Evolutionary conservation across 176 grass and related monocot genomes (phyloP).

Genomic region (Ananas comosus): DNA sequence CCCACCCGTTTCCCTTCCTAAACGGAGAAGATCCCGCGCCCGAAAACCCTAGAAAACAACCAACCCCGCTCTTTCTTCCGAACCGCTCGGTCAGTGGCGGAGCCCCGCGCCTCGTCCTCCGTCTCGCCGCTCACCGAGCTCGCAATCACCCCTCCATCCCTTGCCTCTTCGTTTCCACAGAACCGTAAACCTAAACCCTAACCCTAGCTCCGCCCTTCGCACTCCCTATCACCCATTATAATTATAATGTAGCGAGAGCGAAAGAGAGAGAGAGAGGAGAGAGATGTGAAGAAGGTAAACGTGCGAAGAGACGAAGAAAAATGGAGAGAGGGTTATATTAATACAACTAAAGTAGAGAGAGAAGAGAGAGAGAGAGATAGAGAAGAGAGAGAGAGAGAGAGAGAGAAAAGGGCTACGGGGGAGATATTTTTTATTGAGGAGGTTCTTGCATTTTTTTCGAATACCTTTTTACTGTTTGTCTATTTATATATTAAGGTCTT

Average conservation of each 20-base stretch:
- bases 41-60: background rate
- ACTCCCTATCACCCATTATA: too few relatives aligned
- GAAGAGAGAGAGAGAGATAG: too few relatives aligned
- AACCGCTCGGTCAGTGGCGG: background rate
- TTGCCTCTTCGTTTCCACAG: background rate
- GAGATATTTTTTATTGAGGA: background rate
- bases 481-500: background rate
- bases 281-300: too few relatives aligned
- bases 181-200: background rate
- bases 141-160: background rate
- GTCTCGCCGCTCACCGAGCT: constrained; percentile 3
- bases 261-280: too few relatives aligned
- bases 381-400: background rate
- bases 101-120: background rate
- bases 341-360: background rate
- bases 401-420: background rate
- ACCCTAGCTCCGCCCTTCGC: background rate
- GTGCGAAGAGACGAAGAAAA: background rate
- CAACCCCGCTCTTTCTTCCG: constrained; percentile 2
- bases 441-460: too few relatives aligned
- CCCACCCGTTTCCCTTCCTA: background rate
- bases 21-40: background rate
- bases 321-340: background rate
- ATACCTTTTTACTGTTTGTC: background rate
- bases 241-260: too few relatives aligned